Conservation (phyloP, 805 yeast genomes). For the Diddensiella santjacobensis region DNA sequence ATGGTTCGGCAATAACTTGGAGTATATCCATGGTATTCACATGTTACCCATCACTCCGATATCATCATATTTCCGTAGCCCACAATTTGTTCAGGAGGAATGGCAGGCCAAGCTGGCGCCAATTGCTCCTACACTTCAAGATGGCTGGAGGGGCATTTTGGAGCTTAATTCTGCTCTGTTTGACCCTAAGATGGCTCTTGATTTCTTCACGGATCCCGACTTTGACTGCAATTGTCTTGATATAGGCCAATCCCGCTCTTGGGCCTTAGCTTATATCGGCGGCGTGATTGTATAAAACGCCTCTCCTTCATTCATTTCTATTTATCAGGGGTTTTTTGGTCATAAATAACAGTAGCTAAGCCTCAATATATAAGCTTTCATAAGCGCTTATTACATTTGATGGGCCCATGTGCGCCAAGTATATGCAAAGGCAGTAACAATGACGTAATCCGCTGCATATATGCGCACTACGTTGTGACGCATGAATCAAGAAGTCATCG, state of each 20-base stretch:
- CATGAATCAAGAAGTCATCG: background rate
- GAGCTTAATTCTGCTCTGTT: conserved; percentile 66
- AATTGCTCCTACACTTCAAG: conserved; percentile 41
- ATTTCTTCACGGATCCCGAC: conserved; percentile 50
- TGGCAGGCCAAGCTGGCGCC: conserved; percentile 51
- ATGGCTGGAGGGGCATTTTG: conserved; percentile 66
- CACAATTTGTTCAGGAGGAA: conserved; percentile 49
- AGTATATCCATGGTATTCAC: conserved; percentile 74
- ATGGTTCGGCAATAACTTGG: conserved; percentile 57
- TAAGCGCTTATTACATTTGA: too few relatives aligned
- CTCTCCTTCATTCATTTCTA: too few relatives aligned
- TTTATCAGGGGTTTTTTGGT: too few relatives aligned
- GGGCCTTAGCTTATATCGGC: conserved; percentile 67
- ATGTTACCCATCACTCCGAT: conserved; percentile 70
- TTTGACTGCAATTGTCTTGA: conserved; percentile 60
- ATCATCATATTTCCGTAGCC: conserved; percentile 52
- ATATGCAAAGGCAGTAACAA: too few relatives aligned
- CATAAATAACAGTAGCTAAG: too few relatives aligned
- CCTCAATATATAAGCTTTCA: too few relatives aligned
- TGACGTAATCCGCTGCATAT: too few relatives aligned
- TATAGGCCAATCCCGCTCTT: conserved; percentile 75
- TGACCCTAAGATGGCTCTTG: conserved; percentile 59
- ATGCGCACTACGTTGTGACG: background rate
- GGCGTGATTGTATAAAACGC: too few relatives aligned
- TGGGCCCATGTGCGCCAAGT: too few relatives aligned